A percentile compares a stretch with the other conserved stretches of the same genome.
phyloP scores from a whole-genome alignment of 345 rosid genomes.

The Lagerstroemia speciosa region DNA sequence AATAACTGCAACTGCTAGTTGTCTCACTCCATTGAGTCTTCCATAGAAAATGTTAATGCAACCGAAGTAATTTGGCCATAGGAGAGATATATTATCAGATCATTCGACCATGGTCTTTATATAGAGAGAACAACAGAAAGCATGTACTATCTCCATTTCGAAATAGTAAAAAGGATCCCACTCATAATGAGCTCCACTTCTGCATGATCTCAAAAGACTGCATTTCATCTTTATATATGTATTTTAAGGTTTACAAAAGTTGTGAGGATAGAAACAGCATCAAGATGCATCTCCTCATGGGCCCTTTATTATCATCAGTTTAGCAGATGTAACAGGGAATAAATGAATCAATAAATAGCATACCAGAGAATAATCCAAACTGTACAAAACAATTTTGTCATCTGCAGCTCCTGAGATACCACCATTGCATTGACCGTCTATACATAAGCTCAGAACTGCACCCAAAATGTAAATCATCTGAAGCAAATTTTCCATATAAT shows the following conservation, averaged over 20 bases:
- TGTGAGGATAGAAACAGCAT: background rate
- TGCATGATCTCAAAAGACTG: background rate
- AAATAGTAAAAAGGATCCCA: background rate
- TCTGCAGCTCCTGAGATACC: slow-evolving; percentile 93
- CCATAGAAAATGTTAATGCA: background rate
- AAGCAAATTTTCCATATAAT: slow-evolving; percentile 3
- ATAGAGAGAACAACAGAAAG: background rate
- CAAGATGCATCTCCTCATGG: slow-evolving; percentile 2
- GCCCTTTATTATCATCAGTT: background rate
- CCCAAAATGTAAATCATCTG: slow-evolving; percentile 13
- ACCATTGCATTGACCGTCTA: slow-evolving; percentile 61
- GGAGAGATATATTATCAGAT: background rate
- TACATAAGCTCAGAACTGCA: slow-evolving; percentile 61
- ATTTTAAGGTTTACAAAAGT: background rate
- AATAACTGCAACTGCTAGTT: background rate
- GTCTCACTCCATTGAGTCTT: background rate
- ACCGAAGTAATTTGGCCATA: background rate
- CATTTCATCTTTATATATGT: background rate
- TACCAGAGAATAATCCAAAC: slow-evolving; percentile 62
- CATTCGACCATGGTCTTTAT: background rate
- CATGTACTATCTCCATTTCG: too few relatives aligned
- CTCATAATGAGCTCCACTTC: background rate
- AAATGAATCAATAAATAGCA: background rate
- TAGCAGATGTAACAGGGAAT: background rate
- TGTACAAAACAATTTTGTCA: slow-evolving; percentile 51